Percentiles rank a stretch among this genome's conserved stretches.
phyloP scores from a whole-genome alignment of 2,329 filamentous ascomycete genomes.

The Phaeophleospora eucalypticola region DNA sequence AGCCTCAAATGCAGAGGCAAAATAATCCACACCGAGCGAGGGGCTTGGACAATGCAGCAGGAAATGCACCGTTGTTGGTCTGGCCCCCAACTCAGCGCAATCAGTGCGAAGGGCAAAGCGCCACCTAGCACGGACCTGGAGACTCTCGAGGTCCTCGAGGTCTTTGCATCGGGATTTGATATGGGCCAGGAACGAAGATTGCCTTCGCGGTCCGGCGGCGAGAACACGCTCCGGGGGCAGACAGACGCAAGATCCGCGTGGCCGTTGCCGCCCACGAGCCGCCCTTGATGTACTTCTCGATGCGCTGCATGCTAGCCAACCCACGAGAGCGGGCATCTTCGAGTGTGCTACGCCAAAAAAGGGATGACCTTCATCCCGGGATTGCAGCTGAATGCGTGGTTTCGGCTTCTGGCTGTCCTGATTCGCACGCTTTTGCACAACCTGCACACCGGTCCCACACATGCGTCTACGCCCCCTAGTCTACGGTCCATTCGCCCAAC shows the following conservation, averaged over 20 bases:
- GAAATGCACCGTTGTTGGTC: too few relatives aligned
- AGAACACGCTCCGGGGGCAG: neutral
- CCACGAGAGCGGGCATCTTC: neutral
- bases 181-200: neutral
- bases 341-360: neutral
- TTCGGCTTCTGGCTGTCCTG: neutral
- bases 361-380: neutral
- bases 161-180: too few relatives aligned
- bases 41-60: too few relatives aligned
- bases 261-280: too few relatives aligned
- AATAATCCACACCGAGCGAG: too few relatives aligned
- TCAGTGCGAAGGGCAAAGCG: too few relatives aligned
- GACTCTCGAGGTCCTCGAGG: too few relatives aligned
- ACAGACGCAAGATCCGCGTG: neutral
- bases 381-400: neutral
- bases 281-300: too few relatives aligned
- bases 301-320: neutral
- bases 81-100: too few relatives aligned
- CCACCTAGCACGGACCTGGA: neutral
- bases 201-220: neutral
- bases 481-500: neutral
- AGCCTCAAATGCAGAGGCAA: too few relatives aligned
- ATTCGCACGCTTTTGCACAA: constrained; percentile 6
- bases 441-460: constrained; percentile 6
- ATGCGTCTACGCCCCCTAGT: neutral